Base-by-base conservation (phyloP, 2,329 filamentous ascomycete genomes). In the Calonectria multiphialidica region DNA sequence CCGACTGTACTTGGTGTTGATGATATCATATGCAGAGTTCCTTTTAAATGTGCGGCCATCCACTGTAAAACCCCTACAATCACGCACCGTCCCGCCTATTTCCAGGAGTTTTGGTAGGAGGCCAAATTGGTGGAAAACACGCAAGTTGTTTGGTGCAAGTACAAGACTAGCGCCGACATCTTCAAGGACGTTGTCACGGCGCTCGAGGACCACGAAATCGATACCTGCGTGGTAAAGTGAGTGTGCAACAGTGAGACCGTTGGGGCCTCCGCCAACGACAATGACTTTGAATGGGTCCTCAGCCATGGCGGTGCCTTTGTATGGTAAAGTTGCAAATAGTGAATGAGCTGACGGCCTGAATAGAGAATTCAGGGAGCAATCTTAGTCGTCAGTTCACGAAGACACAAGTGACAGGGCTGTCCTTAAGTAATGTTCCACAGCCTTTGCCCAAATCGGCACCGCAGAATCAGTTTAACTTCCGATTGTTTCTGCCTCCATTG, bases 141-240 rank as follows among this genome's bases (percentile, higher is more conserved):
- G 44, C 4, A 71, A 21, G 25, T 65, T 66, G n/a, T 50, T 55
- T 3, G 69, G 55, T 1, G 40, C 37, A 4, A 71, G 15, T 3
- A 71, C 64, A 33, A 73, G 25, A 23, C 49, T 73, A 5, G 77
- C 74, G 9, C 80, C 80, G 2, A 68, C 55, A 44, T 75, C 71
- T 37, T 72, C 73, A 16, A 76, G 67, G 1, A 79, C 64, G 6
- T 72, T 59, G 3, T 76, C 64, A 8, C 78, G 71, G 0, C 76
- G 70, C 72, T 83, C 82, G 1, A 83, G 72, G 18, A 83, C 65
- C 15, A 82, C 71, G 70, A 78, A 80, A 64, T 81, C 80, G 21
- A 59, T 59, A 13, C 33, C 53, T 18, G 53, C 53, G 15, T 59
- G 53, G 12, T 59, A 33, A 59, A 59, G 53, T 40, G 53, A 59